Evolutionary conservation across 306 rosid genomes (phyloP), one percentile per base, ranked within the genome.

Genomic region (Medicago truncatula): DNA sequence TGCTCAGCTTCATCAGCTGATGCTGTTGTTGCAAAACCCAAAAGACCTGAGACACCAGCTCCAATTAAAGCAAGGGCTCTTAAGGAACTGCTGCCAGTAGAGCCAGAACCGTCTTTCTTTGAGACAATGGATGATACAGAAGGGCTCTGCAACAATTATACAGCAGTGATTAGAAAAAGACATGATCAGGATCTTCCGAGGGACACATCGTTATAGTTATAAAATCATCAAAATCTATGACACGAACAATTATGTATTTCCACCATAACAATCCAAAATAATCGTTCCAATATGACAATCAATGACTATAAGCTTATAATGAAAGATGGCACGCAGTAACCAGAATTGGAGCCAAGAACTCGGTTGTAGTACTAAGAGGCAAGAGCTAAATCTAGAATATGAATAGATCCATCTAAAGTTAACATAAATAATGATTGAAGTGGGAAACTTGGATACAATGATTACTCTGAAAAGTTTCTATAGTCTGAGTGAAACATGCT

Each of bases 1-100:
- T 96, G 98, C 76, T 96, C 99, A 60, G 98, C 97, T 85, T 96
- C 99, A 88, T 96, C 99, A 67, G 98, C 96, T 53, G 89, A 86
- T 75, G 97, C 95, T 7, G 87, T 75, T 23, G 96, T 87, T 58
- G 93, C 89, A 84, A 96, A 92, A 82, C 98, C 74, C 28, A 96
- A 79, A 15, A 92, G 63, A 41, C 99, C 97, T 4, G 98, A 88
- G 54, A 96, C 78, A 53, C 98, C 90, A 36, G 92, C 99, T 76
- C 98, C 99, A 76, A 96, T 58, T 61, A 96, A 88, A 8, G 98
- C 99, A 80, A 96, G 86, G 54, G 87, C 93, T 82, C 97, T 89
- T 12, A 96, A 75, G 60, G 98, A 89, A 74, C 81, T 88, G 11
- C 77, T 31, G 28, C 97, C 86, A 46, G 87, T 75, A 83, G 95